Evolutionary conservation across 2,329 filamentous ascomycete species (phyloP).

Genomic region (Periconia digitata): DNA sequence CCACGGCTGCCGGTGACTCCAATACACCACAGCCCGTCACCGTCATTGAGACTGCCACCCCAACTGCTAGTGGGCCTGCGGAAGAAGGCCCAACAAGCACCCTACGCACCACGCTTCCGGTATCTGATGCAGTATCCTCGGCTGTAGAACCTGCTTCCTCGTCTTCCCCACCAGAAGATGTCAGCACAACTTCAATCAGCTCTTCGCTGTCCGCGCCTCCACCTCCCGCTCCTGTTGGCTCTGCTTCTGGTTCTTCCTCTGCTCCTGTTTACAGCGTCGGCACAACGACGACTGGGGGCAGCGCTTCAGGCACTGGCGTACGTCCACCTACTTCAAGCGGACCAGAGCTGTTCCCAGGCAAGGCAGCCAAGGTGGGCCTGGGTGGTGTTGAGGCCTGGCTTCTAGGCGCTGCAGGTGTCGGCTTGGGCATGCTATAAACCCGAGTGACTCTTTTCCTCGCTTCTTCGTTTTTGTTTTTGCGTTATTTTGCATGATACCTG

Average conservation of each 20-base stretch:
- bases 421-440: conserved; percentile 22
- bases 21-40: neutral
- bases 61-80: neutral
- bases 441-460: neutral
- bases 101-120: conserved; percentile 7
- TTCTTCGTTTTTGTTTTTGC: neutral
- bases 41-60: conserved; percentile 1
- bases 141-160: conserved; percentile 1
- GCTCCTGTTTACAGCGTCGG: neutral
- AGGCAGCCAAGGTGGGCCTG: conserved; percentile 10
- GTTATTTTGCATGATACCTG: conserved; percentile 1
- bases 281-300: conserved; percentile 4
- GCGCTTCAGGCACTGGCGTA: neutral
- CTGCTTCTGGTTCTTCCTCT: neutral
- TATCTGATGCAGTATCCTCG: conserved; percentile 2
- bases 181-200: conserved; percentile 7
- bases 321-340: conserved; percentile 6
- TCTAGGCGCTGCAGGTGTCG: conserved; percentile 22
- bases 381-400: conserved; percentile 17
- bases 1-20: neutral
- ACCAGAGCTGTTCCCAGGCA: conserved; percentile 11
- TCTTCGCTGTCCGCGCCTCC: conserved; percentile 5
- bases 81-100: neutral
- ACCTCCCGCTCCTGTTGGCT: conserved; percentile 2
- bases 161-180: conserved; percentile 7